Base-by-base conservation (phyloP, 2,329 filamentous ascomycete species). In the Nothopassalora personata region DNA sequence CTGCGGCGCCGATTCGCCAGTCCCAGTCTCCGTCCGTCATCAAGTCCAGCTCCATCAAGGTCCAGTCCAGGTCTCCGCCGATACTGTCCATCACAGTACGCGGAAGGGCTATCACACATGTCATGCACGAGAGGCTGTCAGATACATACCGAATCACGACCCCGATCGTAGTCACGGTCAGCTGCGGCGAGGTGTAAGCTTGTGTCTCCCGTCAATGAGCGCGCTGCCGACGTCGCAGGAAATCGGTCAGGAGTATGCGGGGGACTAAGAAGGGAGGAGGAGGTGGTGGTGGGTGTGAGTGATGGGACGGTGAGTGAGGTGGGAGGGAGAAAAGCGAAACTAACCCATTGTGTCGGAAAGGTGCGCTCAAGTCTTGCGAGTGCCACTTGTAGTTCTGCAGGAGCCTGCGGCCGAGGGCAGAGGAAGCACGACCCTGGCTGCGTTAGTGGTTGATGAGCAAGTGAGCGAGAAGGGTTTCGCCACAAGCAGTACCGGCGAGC, bases 81-180 rank as follows among this genome's bases (percentile, higher is more conserved):
- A 51, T 34, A 51, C 27, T 51, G 49, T 30, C 28, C 49, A 51
- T 51, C 49, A 19, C 43, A 53, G 51, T 30, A 59, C 51, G 56
- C 61, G 58, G 56, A 57, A 63, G 60, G 55, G 58, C 58, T 57
- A 15, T 51, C 49, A 34, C 49, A 58, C 33, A 27, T 27, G 49
- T 51, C 50, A 46, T n/a, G 48, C 43, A 30, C 52, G 46, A 36
- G 31, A 33, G 53, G 27, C 10, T 23, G 51, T 57, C 33, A 57
- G 46, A 31, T 54, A 64, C 62, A 36, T 64, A 64, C 62, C 57
- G 58, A 60, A 53, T 64, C 58, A 48, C 60, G 62, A 34, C 28
- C 27, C 13, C 55, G 55, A 18, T 57, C 49, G 31, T 57, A 49
- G 48, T 57, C 48, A 51, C 39, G 33, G 48, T 51, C 55, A 57